A percentile compares a stretch with the other conserved stretches of the same genome.
These are phyloP conservation scores for Phytophthora crassamura DNA, from an alignment of 352 stramenopile species.

Conservation along the genomic window DNA sequence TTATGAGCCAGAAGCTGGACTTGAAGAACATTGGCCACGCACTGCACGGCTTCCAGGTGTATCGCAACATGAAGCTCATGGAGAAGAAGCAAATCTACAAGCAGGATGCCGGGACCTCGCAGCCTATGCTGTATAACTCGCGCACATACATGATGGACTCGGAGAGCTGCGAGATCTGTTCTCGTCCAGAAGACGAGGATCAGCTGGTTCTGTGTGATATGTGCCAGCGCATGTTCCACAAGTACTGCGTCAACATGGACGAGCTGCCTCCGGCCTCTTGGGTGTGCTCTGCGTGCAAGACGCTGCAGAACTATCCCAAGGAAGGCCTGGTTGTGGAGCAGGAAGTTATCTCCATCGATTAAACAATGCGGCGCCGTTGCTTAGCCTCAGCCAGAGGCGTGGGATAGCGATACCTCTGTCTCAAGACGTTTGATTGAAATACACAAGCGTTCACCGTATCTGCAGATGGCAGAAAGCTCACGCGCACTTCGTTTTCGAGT, in stretches of 20 bases:
- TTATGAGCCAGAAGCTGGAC: constrained; percentile 81
- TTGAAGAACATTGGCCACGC: constrained; percentile 87
- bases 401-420: constrained; percentile 14
- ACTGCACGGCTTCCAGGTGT: constrained; percentile 82
- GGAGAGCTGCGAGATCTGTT: constrained; percentile 75
- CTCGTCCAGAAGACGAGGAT: constrained; percentile 63
- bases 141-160: constrained; percentile 81
- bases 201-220: constrained; percentile 82
- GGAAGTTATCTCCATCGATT: constrained; percentile 79
- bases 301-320: constrained; percentile 64
- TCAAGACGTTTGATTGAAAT: constrained; percentile 36
- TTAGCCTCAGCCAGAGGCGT: constrained; percentile 4
- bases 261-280: constrained; percentile 80
- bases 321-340: constrained; percentile 59
- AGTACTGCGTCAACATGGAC: constrained; percentile 81
- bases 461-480: constrained; percentile 21
- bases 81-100: constrained; percentile 76
- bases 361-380: constrained; percentile 22
- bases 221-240: constrained; percentile 87
- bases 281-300: constrained; percentile 81
- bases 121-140: constrained; percentile 66
- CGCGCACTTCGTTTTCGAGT: constrained; percentile 26
- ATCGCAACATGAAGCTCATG: constrained; percentile 86
- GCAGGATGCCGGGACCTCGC: constrained; percentile 62
- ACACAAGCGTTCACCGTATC: constrained; percentile 26